These are phyloP conservation scores for Bjerkandera adusta DNA, from an alignment of 1,284 basidiomycete genomes.

Conservation along the genomic window DNA sequence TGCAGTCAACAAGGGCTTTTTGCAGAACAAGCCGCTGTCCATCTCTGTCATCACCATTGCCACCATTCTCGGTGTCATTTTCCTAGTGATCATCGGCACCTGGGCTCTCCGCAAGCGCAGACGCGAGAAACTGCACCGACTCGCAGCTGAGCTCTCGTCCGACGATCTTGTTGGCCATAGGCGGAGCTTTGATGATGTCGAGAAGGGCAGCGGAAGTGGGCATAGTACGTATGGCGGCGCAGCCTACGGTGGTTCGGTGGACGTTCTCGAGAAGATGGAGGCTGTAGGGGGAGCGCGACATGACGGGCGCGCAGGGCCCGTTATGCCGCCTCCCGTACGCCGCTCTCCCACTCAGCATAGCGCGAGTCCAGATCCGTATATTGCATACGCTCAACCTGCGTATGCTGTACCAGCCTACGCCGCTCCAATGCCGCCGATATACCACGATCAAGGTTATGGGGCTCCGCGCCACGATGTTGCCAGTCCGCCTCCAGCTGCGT, in stretches of 20 bases:
- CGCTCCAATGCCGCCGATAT: not conserved
- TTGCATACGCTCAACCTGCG: constrained; percentile 2
- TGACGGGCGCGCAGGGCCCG: not conserved
- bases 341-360: constrained; percentile 6
- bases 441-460: not conserved
- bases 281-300: constrained; percentile 4
- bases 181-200: constrained; percentile 18
- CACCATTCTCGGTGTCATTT: constrained; percentile 47
- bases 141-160: constrained; percentile 56
- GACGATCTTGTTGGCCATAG: constrained; percentile 23
- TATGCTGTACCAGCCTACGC: constrained; percentile 1
- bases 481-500: not conserved
- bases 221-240: constrained; percentile 34
- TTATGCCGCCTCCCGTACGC: not conserved
- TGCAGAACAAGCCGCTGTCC: constrained; percentile 60
- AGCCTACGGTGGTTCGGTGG: constrained; percentile 1
- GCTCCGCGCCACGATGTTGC: not conserved
- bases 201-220: constrained; percentile 39
- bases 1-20: constrained; percentile 39
- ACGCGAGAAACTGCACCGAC: constrained; percentile 41
- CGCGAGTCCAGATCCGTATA: not conserved
- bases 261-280: constrained; percentile 18
- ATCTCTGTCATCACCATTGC: constrained; percentile 56
- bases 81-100: constrained; percentile 44
- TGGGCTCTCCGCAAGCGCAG: constrained; percentile 48